Evolutionary conservation across 2,329 filamentous ascomycete species (phyloP), one percentile per base, ranked within the genome.

Genomic region (Thelonectria discophora): DNA sequence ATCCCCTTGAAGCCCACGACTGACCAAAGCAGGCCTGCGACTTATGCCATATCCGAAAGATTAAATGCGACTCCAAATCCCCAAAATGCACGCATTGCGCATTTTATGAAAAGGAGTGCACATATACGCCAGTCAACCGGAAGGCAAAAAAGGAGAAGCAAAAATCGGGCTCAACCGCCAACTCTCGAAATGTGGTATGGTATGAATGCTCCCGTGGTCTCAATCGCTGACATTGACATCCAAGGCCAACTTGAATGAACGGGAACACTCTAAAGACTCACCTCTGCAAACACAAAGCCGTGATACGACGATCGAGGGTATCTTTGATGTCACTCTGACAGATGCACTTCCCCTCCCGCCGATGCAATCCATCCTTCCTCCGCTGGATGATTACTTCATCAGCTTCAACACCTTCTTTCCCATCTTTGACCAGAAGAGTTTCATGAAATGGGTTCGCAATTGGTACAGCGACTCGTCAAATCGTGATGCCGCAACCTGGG

Each of bases 31-130:
- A 64, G 60, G 52, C n/a, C 5, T 64, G 62, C 17, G 60, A 63
- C 0, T 55, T 43, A 10, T 64, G 62, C 6, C 57, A 47, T 10
- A 49, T 39, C 0, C 54, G 39, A 8, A 64, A 64, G 54, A 59
- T 58, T 15, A 46, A 47, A 21, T 64, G 62, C 12, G 60, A 64
- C 37, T 40, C 6, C n/a, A 64, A 56, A 10, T n/a, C 30, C 5
- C 62, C 62, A 1, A 48, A 55, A 40, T 64, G 51, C 24, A 52
- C 47, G 3, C 47, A 47, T 1, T 64, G 55, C 18, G 9, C 37
- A 2, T 32, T 32, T 12, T 24, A 39, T 11, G 47, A 60, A 11
- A 51, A 60, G 12, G 42, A 46, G 0, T 60, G 60, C 30, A 47
- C 45, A 9, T 60, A 47, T 37, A 63, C 60, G 40, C 46, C 60